These are phyloP conservation scores for Annulohypoxylon maeteangense DNA, from an alignment of 495 filamentous ascomycete species.

Conservation along the genomic window DNA sequence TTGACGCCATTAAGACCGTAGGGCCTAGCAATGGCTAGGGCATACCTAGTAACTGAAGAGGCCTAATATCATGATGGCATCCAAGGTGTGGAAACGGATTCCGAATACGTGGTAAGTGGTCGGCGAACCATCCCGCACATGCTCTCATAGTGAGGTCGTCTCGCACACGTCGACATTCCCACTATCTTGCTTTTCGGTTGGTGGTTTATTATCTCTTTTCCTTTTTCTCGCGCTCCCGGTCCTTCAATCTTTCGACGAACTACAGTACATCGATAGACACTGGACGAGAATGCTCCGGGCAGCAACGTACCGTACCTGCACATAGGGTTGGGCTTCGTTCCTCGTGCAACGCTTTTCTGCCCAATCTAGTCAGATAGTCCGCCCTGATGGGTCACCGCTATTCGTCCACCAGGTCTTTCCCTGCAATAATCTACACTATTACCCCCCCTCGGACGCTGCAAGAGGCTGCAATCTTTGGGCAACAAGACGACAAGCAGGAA, in stretches of 20 bases:
- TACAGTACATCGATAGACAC: slow-evolving; percentile 18
- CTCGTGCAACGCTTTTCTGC: slow-evolving; percentile 46
- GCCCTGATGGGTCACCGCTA: slow-evolving; percentile 43
- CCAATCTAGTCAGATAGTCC: slow-evolving; percentile 47
- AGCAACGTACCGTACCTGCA: slow-evolving; percentile 39
- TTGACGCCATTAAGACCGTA: neutral
- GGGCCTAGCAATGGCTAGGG: slow-evolving; percentile 11
- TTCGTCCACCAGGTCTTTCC: slow-evolving; percentile 41
- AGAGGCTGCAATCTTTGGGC: slow-evolving; percentile 39
- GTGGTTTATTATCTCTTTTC: slow-evolving; percentile 2
- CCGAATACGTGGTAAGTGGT: slow-evolving; percentile 41
- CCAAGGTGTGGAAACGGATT: slow-evolving; percentile 25
- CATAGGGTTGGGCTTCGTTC: slow-evolving; percentile 37
- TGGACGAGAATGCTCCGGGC: slow-evolving; percentile 40
- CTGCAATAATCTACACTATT: slow-evolving; percentile 36
- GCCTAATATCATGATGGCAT: slow-evolving; percentile 21
- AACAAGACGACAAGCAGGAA: slow-evolving; percentile 36
- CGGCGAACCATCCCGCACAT: slow-evolving; percentile 28
- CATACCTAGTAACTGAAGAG: neutral
- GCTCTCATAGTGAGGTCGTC: slow-evolving; percentile 16
- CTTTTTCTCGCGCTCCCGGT: slow-evolving; percentile 15
- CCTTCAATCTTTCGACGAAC: slow-evolving; percentile 26
- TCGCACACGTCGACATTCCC: slow-evolving; percentile 33
- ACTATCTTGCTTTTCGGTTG: slow-evolving; percentile 21
- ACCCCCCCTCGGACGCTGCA: slow-evolving; percentile 15